Evolutionary conservation across 805 yeast species (phyloP), one percentile per base, ranked within the genome.

Genomic region (Metschnikowia vanudenii): DNA sequence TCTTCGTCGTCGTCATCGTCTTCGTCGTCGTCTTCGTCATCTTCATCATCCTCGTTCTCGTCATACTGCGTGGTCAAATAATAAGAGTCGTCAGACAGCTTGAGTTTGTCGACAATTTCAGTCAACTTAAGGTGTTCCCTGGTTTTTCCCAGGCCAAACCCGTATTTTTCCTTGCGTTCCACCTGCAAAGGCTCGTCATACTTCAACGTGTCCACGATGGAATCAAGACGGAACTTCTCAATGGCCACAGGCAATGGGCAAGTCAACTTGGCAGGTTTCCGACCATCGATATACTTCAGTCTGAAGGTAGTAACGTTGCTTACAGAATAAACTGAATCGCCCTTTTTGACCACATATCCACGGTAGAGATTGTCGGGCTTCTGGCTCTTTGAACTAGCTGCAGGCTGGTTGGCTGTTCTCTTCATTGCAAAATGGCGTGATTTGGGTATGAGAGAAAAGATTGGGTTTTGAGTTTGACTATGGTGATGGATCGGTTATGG

Each of bases 51-150:
- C n/a, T 32, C 63, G 47, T 76, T 76, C 40, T 76, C 82, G 2
- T 53, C 65, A 56, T 85, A 85, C 53, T 85, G 91, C 0, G 91
- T 85, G 1, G 91, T 85, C 59, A 85, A 66, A 53, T 85, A 85
- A 46, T 76, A 71, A 0, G 69, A 62, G 24, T 64, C 73, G 14
- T 77, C 78, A 1, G 79, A 81, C 3, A 55, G 37, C 24, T 59
- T 45, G 22, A 82, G 54, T 49, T 63, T 68, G 0, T 62, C 58
- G 43, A 82, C 60, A 39, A 85, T 72, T 16, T 80, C 79, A 0
- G 57, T 57, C 49, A 85, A 70, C 2, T 66, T 61, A 79, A 83
- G 73, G 45, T 72, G 71, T 13, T 73, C 61, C 51, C 90, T 67
- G 45, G 69, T 67, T 17, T 70, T 69, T 1, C 89, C 89, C 38